Conservation (phyloP, 331 rosid genomes). For the Pyrus hybrid region DNA sequence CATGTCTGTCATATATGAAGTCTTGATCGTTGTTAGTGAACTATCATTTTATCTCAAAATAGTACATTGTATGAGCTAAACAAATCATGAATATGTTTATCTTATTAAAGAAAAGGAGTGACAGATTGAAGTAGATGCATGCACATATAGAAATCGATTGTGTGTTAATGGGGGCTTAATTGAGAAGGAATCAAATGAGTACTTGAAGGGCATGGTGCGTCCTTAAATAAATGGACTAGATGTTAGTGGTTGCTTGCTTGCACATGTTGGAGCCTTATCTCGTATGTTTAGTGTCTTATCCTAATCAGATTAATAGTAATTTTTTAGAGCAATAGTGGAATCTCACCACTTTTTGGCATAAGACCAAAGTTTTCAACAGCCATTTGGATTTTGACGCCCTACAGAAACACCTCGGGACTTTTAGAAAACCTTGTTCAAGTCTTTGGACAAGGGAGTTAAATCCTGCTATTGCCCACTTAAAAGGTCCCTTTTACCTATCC, state of each 20-base stretch:
- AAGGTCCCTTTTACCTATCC: conserved; percentile 1
- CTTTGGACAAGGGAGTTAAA: not conserved
- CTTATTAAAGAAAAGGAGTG: not conserved
- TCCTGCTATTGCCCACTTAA: not conserved
- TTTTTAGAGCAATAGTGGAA: conserved; percentile 5
- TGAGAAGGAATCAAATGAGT: not conserved
- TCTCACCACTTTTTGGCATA: conserved; percentile 3
- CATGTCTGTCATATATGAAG: too few relatives aligned
- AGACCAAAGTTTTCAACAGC: not conserved
- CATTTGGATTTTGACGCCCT: not conserved
- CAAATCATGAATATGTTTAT: not conserved
- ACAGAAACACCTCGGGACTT: not conserved
- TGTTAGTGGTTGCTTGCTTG: conserved; percentile 15
- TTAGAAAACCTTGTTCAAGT: not conserved
- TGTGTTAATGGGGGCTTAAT: conserved; percentile 2
- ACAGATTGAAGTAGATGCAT: conserved; percentile 6
- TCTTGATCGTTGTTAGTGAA: too few relatives aligned
- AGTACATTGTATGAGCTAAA: not conserved
- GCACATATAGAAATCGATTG: not conserved
- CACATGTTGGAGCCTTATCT: conserved; percentile 18
- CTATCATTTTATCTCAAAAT: too few relatives aligned
- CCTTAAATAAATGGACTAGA: not conserved
- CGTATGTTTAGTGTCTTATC: conserved; percentile 11
- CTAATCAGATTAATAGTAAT: not conserved
- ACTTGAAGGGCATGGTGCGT: not conserved